Conservation (phyloP, 2,329 filamentous ascomycete species). For the Epicoccum sorghinum region DNA sequence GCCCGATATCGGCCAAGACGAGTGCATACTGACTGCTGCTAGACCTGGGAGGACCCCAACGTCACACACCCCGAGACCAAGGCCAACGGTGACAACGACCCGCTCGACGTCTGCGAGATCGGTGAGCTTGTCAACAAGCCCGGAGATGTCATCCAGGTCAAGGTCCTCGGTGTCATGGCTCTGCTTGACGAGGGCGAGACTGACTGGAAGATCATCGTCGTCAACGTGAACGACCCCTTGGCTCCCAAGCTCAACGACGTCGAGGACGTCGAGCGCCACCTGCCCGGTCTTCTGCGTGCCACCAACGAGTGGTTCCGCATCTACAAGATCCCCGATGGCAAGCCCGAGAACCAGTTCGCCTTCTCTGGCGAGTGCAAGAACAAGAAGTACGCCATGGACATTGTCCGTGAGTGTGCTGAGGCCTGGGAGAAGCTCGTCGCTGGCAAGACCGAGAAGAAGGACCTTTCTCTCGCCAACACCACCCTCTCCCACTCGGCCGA, state of each 20-base stretch:
- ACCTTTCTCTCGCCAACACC: conserved; percentile 81
- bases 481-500: conserved; percentile 75
- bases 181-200: conserved; percentile 99
- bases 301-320: conserved; percentile 99
- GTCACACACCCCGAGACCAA: conserved; percentile 97
- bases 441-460: conserved; percentile 80
- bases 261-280: conserved; percentile 98
- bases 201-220: conserved; percentile 99
- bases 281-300: conserved; percentile 93
- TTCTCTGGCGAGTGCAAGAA: conserved; percentile 99
- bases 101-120: conserved; percentile 99
- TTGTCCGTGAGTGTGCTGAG: conserved; percentile 93
- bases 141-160: conserved; percentile 99
- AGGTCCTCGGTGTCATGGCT: conserved; percentile 99
- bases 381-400: conserved; percentile 96
- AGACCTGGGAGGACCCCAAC: conserved; percentile 99
- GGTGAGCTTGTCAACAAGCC: conserved; percentile 96
- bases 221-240: conserved; percentile 96
- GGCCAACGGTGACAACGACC: conserved; percentile 99
- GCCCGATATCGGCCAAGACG: conserved; percentile 35
- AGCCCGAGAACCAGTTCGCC: conserved; percentile 99
- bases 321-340: conserved; percentile 99
- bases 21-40: conserved; percentile 32
- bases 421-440: conserved; percentile 96
- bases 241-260: conserved; percentile 97